Percentiles rank a stretch among this genome's conserved stretches.
phyloP scores from a whole-genome alignment of 2,329 filamentous ascomycete species.

The Ophiostoma australiae region DNA sequence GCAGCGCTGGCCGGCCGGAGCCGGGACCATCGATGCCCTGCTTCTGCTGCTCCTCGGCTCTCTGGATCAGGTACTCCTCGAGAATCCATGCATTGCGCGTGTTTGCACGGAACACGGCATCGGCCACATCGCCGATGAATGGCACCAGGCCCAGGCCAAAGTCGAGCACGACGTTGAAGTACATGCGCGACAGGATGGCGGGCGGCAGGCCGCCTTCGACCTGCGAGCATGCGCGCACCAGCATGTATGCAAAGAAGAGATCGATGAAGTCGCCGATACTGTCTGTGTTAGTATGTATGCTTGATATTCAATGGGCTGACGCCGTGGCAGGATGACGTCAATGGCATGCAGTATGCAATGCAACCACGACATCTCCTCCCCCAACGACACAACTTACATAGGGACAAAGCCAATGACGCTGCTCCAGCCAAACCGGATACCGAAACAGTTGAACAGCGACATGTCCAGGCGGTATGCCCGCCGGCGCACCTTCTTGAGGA shows the following conservation, averaged over 20 bases:
- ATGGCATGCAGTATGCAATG: neutral
- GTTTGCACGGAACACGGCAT: conserved; percentile 70
- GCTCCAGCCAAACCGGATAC: conserved; percentile 83
- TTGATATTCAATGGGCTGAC: neutral
- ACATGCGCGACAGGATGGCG: conserved; percentile 63
- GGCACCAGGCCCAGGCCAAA: conserved; percentile 70
- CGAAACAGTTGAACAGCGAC: conserved; percentile 73
- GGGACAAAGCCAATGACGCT: conserved; percentile 81
- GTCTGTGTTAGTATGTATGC: conserved; percentile 20
- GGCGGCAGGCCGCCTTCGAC: conserved; percentile 71
- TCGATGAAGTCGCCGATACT: conserved; percentile 74
- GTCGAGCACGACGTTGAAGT: conserved; percentile 71
- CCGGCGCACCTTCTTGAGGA: conserved; percentile 81
- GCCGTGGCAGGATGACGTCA: neutral
- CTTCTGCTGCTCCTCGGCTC: conserved; percentile 52
- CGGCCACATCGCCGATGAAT: conserved; percentile 68
- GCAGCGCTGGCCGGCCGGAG: neutral
- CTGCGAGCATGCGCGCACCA: conserved; percentile 66
- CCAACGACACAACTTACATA: conserved; percentile 50
- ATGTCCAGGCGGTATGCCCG: conserved; percentile 83
- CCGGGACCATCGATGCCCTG: neutral
- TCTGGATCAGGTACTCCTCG: conserved; percentile 57
- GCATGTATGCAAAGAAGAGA: conserved; percentile 65
- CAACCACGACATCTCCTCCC: too few species aligned
- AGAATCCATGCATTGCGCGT: conserved; percentile 62